phyloP scores from a whole-genome alignment of 805 yeast genomes.

The Cyberlindnera meyerae region DNA sequence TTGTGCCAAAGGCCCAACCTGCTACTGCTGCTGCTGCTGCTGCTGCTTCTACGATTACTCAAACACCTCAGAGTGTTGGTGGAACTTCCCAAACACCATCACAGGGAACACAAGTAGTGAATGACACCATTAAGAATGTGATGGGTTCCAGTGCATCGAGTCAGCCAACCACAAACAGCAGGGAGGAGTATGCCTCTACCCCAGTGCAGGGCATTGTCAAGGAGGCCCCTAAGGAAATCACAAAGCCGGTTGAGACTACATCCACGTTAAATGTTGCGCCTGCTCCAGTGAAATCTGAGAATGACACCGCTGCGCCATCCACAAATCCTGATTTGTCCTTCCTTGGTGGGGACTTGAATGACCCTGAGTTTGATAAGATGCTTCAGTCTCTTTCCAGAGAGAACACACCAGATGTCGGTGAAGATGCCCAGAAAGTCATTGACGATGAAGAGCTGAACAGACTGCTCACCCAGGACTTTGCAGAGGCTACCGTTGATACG shows the following conservation, averaged over 20 bases:
- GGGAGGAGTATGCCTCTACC: too few species aligned
- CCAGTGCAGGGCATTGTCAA: neutral
- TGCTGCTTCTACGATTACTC: too few species aligned
- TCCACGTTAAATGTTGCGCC: neutral
- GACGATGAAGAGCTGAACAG: slow-evolving; percentile 26
- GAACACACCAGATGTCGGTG: slow-evolving; percentile 24
- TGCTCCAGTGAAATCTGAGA: neutral
- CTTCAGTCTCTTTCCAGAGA: slow-evolving; percentile 25
- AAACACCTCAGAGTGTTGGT: too few species aligned
- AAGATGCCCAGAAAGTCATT: slow-evolving; percentile 9
- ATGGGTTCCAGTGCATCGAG: neutral
- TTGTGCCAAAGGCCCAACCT: too few species aligned
- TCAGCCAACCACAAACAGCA: too few species aligned
- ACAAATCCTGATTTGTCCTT: slow-evolving; percentile 3
- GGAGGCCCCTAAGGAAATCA: too few species aligned
- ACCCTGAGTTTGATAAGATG: slow-evolving; percentile 25
- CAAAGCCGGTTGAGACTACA: neutral
- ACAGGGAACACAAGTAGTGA: too few species aligned
- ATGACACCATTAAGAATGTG: too few species aligned
- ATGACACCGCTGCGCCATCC: neutral
- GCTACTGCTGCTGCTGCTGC: too few species aligned
- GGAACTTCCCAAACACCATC: too few species aligned
- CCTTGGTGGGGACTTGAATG: slow-evolving; percentile 14
- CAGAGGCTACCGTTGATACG: slow-evolving; percentile 1
- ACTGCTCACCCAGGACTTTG: slow-evolving; percentile 20